Evolutionary conservation across 2,329 filamentous ascomycete genomes (phyloP), one percentile per base, ranked within the genome.

Genomic region (Fusarium sambucinum): DNA sequence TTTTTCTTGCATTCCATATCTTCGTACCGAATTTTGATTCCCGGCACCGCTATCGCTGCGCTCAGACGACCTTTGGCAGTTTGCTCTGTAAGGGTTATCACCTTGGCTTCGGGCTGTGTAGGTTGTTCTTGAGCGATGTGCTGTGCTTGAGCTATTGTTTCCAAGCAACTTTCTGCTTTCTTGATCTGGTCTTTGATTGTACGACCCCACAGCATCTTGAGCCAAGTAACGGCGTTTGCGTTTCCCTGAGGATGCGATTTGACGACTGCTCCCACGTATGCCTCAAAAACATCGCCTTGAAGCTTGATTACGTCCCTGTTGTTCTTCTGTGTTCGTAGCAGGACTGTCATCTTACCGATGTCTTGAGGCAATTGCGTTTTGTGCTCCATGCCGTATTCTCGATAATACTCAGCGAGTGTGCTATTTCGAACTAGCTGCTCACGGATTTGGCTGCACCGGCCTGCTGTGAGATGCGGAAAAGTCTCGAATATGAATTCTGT

Each of bases 201-300:
- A 46, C 84, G 87, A 6, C 86, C 85, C 93, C 94, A 97, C 1
- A 97, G 81, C 10, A 84, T 80, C 51, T 87, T 90, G 45, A 97
- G 80, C 93, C 94, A 98, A 16, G 84, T 77, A 52, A 90, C 85
- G 3, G 86, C 89, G 3, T 83, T 84, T 10, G 78, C 66, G 46
- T 91, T 85, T 1, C 94, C 94, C 5, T 81, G 78, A 0, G 88
- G 84, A 71, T 93, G 87, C 1, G 90, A 89, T 3, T 93, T 80
- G 33, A 97, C 86, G 8, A 94, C 80, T 5, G 91, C 94, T 11
- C 92, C 94, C 17, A 97, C 87, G 72, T 96, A 97, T 0, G 95
- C 92, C 77, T 98, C 95, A 73, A 97, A 96, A 19, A 97, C 85
- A 75, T 98, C 95, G 11, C 90, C 94, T 57, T 92, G 84, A 12